Percentiles rank a stretch among this genome's conserved stretches.
These are phyloP conservation scores for Trichoderma erinaceum DNA, from an alignment of 495 filamentous ascomycete genomes.

Conservation along the genomic window DNA sequence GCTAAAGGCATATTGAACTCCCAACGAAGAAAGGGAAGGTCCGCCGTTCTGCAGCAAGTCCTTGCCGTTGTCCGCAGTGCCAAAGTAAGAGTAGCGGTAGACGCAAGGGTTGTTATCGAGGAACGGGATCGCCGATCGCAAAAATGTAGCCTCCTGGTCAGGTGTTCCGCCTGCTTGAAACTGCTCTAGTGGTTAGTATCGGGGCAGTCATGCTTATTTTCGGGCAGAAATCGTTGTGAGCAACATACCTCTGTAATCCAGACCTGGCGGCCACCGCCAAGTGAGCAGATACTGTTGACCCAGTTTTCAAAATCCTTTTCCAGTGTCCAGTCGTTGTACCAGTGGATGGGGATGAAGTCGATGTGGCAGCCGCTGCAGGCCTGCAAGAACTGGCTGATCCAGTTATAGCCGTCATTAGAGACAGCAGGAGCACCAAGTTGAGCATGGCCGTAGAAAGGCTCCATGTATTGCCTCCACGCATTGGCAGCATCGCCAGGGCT, in stretches of 20 bases:
- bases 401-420: slow-evolving; percentile 18
- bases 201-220: not conserved
- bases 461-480: slow-evolving; percentile 18
- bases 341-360: slow-evolving; percentile 18
- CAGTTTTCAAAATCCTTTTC: slow-evolving; percentile 17
- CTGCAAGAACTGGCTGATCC: slow-evolving; percentile 18
- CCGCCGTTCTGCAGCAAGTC: slow-evolving; percentile 19
- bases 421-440: slow-evolving; percentile 18
- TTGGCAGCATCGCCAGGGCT: slow-evolving; percentile 16
- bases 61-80: slow-evolving; percentile 15
- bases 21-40: slow-evolving; percentile 16
- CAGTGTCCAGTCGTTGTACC: slow-evolving; percentile 17
- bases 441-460: slow-evolving; percentile 17
- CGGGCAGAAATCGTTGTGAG: not conserved
- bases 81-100: slow-evolving; percentile 20
- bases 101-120: slow-evolving; percentile 19
- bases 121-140: slow-evolving; percentile 17
- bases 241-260: slow-evolving; percentile 19
- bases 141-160: slow-evolving; percentile 17
- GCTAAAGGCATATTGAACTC: slow-evolving; percentile 15
- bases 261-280: slow-evolving; percentile 13
- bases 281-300: slow-evolving; percentile 17
- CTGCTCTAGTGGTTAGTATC: not conserved
- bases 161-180: slow-evolving; percentile 7
- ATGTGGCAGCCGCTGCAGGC: slow-evolving; percentile 17